Conservation (phyloP, 2,329 filamentous ascomycete genomes). For the Sordariomycetes sp. region DNA sequence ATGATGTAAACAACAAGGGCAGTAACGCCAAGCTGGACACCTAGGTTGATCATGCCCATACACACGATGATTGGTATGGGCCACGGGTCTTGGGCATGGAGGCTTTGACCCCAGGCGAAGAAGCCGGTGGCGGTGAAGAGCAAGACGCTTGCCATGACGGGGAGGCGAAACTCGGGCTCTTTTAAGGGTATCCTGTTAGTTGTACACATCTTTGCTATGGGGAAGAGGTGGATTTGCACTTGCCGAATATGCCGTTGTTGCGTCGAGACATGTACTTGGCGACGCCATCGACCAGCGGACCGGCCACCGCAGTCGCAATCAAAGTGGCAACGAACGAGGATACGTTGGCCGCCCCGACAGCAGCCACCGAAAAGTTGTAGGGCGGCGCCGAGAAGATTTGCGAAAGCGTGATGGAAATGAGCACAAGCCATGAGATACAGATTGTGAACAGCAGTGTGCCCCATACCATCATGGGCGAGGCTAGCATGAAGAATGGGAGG, state of each 20-base stretch:
- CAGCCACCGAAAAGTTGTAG: constrained; percentile 22
- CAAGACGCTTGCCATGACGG: constrained; percentile 21
- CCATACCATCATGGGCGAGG: constrained; percentile 24
- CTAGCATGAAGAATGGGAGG: constrained; percentile 22
- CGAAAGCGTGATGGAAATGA: constrained; percentile 18
- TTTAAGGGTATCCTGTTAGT: background rate
- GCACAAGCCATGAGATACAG: constrained; percentile 20
- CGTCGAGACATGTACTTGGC: constrained; percentile 19
- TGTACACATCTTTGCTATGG: background rate
- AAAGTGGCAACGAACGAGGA: constrained; percentile 9
- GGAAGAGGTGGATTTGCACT: background rate
- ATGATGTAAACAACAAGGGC: constrained; percentile 24
- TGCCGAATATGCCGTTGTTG: constrained; percentile 23
- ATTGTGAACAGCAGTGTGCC: constrained; percentile 25
- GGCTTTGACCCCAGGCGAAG: constrained; percentile 19
- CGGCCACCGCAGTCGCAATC: constrained; percentile 19
- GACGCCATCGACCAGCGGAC: constrained; percentile 21
- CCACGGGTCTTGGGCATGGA: constrained; percentile 13
- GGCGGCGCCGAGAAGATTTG: constrained; percentile 24
- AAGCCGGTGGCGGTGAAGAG: constrained; percentile 23
- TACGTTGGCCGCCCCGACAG: constrained; percentile 15
- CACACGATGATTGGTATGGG: constrained; percentile 20
- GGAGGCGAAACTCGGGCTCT: constrained; percentile 26
- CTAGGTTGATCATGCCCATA: constrained; percentile 18
- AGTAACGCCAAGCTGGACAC: constrained; percentile 24